Percentiles rank a stretch among this genome's conserved stretches.
These are phyloP conservation scores for Scleroderma bovista DNA, from an alignment of 768 basidiomycete genomes.

Conservation along the genomic window DNA sequence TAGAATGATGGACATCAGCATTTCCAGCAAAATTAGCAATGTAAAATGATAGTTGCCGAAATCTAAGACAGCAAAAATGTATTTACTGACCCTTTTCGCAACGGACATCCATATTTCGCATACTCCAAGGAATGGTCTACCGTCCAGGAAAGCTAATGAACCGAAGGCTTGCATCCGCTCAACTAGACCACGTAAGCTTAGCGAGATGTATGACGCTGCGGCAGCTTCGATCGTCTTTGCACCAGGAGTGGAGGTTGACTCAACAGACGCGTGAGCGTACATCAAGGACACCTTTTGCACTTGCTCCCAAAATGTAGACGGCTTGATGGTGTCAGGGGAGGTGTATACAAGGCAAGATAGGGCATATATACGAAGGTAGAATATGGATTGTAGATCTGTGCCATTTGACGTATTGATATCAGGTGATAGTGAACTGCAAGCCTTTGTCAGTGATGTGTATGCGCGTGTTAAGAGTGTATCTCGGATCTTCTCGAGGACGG, in stretches of 20 bases:
- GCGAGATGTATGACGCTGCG: constrained; percentile 34
- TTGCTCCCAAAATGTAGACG: constrained; percentile 70
- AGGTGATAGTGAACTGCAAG: constrained; percentile 28
- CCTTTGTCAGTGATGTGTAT: constrained; percentile 47
- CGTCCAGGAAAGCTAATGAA: constrained; percentile 39
- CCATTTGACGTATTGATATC: constrained; percentile 4
- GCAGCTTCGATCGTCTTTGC: constrained; percentile 22
- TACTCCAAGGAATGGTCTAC: constrained; percentile 51
- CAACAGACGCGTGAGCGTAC: constrained; percentile 19
- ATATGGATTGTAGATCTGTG: constrained; percentile 20
- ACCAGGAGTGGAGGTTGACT: constrained; percentile 4
- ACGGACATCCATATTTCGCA: constrained; percentile 72
- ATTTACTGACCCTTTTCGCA: constrained; percentile 50
- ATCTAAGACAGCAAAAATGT: neutral
- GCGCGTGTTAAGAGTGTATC: constrained; percentile 56
- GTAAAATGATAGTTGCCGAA: neutral
- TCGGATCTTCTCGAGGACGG: constrained; percentile 46
- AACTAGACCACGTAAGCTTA: constrained; percentile 41
- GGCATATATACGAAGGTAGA: constrained; percentile 36
- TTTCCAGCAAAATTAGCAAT: neutral
- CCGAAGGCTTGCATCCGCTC: constrained; percentile 32
- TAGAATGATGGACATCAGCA: constrained; percentile 14
- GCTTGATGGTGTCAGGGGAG: constrained; percentile 40
- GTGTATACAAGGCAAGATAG: constrained; percentile 47
- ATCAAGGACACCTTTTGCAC: constrained; percentile 41